A percentile compares a stretch with the other conserved stretches of the same genome.
These are phyloP conservation scores for Neostapfia colusana DNA, from an alignment of 176 grass and related monocot species.

Conservation along the genomic window DNA sequence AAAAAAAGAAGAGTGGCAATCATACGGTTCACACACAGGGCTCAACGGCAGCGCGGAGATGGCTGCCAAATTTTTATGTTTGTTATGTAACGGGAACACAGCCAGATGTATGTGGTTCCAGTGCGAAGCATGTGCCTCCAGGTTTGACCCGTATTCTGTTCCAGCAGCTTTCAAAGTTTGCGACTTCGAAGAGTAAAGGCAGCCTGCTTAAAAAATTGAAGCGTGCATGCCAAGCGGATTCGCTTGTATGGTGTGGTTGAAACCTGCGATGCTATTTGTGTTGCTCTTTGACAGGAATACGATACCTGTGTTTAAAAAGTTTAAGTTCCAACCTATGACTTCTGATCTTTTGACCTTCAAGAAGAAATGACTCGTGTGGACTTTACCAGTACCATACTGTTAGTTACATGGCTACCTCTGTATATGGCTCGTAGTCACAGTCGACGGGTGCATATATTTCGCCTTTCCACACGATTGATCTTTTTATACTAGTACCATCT, in stretches of 20 bases:
- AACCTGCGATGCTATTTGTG: not conserved
- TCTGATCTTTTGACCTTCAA: too few species aligned
- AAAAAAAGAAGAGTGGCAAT: too few species aligned
- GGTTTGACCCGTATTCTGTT: conserved; percentile 31
- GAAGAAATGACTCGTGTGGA: too few species aligned
- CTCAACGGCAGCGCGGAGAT: not conserved
- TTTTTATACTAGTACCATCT: too few species aligned
- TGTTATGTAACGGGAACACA: not conserved
- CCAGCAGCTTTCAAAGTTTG: conserved; percentile 39
- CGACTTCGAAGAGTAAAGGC: conserved; percentile 18
- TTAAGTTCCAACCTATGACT: not conserved
- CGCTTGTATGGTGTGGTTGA: not conserved
- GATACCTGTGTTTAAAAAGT: not conserved
- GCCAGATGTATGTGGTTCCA: not conserved
- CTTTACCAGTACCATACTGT: too few species aligned
- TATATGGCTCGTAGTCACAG: too few species aligned
- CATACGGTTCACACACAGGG: not conserved
- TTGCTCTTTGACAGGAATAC: not conserved
- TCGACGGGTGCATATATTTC: too few species aligned
- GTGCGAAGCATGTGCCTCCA: not conserved
- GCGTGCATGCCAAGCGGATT: conserved; percentile 18
- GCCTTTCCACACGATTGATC: too few species aligned
- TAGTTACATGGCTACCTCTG: too few species aligned
- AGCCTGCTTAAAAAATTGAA: not conserved
- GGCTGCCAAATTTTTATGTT: not conserved